These are phyloP conservation scores for Cercospora sp. DNA, from an alignment of 2,329 filamentous ascomycete species.

Conservation along the genomic window DNA sequence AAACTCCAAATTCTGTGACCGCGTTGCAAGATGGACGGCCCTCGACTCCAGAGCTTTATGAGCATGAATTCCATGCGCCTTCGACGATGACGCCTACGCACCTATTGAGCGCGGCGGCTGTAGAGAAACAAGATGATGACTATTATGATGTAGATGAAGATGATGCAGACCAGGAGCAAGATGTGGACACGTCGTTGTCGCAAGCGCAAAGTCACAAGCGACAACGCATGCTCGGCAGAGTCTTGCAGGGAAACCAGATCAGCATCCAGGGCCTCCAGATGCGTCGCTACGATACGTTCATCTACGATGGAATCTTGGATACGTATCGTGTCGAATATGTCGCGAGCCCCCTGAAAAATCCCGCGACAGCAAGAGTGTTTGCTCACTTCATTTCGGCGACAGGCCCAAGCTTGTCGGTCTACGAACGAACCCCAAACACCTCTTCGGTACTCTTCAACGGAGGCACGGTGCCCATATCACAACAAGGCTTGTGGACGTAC, in stretches of 20 bases:
- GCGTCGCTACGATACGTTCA: slow-evolving; percentile 49
- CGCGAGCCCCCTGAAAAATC: slow-evolving; percentile 71
- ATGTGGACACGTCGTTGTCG: slow-evolving; percentile 29
- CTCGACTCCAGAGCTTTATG: slow-evolving; percentile 31
- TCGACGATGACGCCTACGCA: slow-evolving; percentile 30
- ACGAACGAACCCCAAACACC: slow-evolving; percentile 78
- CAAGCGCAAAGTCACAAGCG: slow-evolving; percentile 23
- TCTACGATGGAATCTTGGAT: slow-evolving; percentile 50
- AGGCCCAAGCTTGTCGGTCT: slow-evolving; percentile 81
- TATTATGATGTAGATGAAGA: slow-evolving; percentile 54
- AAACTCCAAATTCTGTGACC: background rate
- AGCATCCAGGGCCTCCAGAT: slow-evolving; percentile 32
- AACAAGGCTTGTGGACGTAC: slow-evolving; percentile 66
- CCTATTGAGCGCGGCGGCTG: slow-evolving; percentile 41
- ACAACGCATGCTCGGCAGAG: slow-evolving; percentile 30
- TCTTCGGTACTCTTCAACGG: slow-evolving; percentile 66
- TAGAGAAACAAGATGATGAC: slow-evolving; percentile 52
- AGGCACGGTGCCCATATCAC: slow-evolving; percentile 60
- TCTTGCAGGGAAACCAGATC: slow-evolving; percentile 36
- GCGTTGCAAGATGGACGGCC: background rate
- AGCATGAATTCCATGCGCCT: slow-evolving; percentile 28
- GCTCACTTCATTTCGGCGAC: slow-evolving; percentile 90
- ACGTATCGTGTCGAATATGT: slow-evolving; percentile 50
- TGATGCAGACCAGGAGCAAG: slow-evolving; percentile 50
- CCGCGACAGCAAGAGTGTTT: slow-evolving; percentile 78